Percentiles rank a stretch among this genome's conserved stretches.
Conservation (phyloP, 1,284 basidiomycete species). For the Grifola frondosa region DNA sequence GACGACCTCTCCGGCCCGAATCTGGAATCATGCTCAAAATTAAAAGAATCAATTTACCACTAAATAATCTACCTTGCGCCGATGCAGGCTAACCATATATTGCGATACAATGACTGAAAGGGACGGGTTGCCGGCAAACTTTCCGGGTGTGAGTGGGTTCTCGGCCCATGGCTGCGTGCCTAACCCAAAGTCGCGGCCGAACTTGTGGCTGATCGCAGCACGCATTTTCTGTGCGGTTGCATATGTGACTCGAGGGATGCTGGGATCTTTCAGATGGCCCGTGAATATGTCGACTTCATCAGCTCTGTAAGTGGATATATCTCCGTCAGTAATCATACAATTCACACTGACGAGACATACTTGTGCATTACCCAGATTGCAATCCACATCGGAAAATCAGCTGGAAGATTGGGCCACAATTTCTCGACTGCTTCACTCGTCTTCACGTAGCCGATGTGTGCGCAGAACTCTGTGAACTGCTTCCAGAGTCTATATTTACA, state of each 20-base stretch:
- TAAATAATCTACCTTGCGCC: conserved; percentile 6
- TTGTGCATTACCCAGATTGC: conserved; percentile 21
- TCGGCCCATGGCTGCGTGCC: conserved; percentile 20
- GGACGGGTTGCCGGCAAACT: conserved; percentile 23
- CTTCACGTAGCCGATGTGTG: background rate
- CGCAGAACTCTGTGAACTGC: conserved; percentile 8
- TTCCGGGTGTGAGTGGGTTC: conserved; percentile 10
- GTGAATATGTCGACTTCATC: conserved; percentile 21
- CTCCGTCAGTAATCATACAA: background rate
- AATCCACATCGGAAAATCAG: conserved; percentile 20
- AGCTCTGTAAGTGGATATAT: conserved; percentile 12
- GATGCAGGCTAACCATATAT: conserved; percentile 28
- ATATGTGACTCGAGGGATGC: conserved; percentile 9
- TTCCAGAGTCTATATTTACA: conserved; percentile 3
- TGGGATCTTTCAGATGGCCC: conserved; percentile 12
- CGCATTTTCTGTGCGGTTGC: conserved; percentile 26
- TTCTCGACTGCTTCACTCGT: conserved; percentile 1
- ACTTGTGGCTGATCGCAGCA: conserved; percentile 26
- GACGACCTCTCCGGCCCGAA: conserved; percentile 17
- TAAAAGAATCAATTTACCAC: background rate
- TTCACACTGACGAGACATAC: conserved; percentile 6
- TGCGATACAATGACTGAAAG: conserved; percentile 19
- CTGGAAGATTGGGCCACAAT: conserved; percentile 9
- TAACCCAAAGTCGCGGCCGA: conserved; percentile 17
- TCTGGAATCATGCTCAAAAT: conserved; percentile 3